A percentile compares a stretch with the other conserved stretches of the same genome.
Conservation (phyloP, 2,329 filamentous ascomycete genomes). For the Pseudogymnoascus sp. region DNA sequence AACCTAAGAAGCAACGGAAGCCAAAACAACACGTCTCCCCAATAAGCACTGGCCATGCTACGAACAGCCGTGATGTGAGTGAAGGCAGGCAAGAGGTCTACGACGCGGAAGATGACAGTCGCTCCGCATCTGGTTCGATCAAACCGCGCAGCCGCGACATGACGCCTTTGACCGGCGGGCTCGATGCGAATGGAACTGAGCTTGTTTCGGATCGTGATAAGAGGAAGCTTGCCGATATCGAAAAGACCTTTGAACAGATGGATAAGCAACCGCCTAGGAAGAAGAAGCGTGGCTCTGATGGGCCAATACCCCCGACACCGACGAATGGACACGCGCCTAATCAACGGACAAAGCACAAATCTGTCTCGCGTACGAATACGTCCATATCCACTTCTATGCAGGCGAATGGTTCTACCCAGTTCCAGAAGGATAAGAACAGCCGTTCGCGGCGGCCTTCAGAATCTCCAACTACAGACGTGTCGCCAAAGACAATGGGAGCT, state of each 20-base stretch:
- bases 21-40: slow-evolving; percentile 49
- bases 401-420: slow-evolving; percentile 19
- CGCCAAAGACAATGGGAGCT: slow-evolving; percentile 21
- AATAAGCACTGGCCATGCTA: slow-evolving; percentile 52
- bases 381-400: not conserved
- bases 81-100: slow-evolving; percentile 49
- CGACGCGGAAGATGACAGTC: slow-evolving; percentile 42
- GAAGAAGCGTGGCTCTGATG: slow-evolving; percentile 54
- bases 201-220: slow-evolving; percentile 59
- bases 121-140: slow-evolving; percentile 41
- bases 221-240: slow-evolving; percentile 56
- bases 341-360: slow-evolving; percentile 27
- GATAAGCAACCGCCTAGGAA: slow-evolving; percentile 52
- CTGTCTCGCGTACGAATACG: slow-evolving; percentile 19
- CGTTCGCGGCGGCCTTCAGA: slow-evolving; percentile 26
- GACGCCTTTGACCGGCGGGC: slow-evolving; percentile 47
- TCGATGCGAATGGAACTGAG: slow-evolving; percentile 44
- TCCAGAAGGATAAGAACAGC: slow-evolving; percentile 26
- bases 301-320: slow-evolving; percentile 22
- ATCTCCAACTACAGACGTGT: slow-evolving; percentile 24
- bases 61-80: slow-evolving; percentile 55
- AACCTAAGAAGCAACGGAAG: slow-evolving; percentile 35
- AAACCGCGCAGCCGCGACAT: slow-evolving; percentile 59
- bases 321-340: slow-evolving; percentile 20
- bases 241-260: slow-evolving; percentile 54